Evolutionary conservation across 345 rosid species (phyloP).

Genomic region (Syzygium aromaticum): DNA sequence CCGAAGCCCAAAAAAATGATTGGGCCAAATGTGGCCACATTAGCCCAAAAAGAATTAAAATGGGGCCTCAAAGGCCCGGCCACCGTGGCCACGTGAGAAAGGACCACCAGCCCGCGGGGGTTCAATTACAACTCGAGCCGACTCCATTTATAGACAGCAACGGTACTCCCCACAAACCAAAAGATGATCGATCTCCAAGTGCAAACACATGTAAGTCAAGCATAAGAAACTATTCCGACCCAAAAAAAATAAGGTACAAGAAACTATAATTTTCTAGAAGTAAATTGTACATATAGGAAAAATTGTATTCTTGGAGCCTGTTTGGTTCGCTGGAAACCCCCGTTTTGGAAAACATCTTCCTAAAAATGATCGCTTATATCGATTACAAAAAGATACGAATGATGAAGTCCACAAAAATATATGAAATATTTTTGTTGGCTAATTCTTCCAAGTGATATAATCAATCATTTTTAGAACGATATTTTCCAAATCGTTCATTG

Average conservation of each 20-base stretch:
- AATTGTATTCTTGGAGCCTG: not conserved
- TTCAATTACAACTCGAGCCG: not conserved
- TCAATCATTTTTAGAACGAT: not conserved
- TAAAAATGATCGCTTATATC: too few relatives aligned
- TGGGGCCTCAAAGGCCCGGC: not conserved
- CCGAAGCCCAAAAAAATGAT: not conserved
- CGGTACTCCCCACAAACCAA: not conserved
- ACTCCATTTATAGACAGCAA: not conserved
- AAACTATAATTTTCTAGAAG: not conserved
- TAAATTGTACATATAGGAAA: not conserved
- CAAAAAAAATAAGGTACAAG: not conserved
- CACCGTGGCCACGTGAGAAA: not conserved
- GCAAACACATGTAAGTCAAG: not conserved
- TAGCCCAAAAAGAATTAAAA: not conserved
- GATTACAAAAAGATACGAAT: too few relatives aligned
- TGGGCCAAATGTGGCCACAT: not conserved
- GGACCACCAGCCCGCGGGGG: not conserved
- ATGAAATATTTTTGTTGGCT: rapidly evolving
- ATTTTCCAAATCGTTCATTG: too few relatives aligned
- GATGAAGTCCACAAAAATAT: not conserved
- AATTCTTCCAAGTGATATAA: too few relatives aligned
- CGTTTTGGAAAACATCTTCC: not conserved
- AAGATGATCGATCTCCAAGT: not conserved
- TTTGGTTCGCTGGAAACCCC: rapidly evolving
- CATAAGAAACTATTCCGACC: not conserved